These are phyloP conservation scores for Prototheca cutis DNA, from an alignment of 163 green algal species.

Conservation along the genomic window DNA sequence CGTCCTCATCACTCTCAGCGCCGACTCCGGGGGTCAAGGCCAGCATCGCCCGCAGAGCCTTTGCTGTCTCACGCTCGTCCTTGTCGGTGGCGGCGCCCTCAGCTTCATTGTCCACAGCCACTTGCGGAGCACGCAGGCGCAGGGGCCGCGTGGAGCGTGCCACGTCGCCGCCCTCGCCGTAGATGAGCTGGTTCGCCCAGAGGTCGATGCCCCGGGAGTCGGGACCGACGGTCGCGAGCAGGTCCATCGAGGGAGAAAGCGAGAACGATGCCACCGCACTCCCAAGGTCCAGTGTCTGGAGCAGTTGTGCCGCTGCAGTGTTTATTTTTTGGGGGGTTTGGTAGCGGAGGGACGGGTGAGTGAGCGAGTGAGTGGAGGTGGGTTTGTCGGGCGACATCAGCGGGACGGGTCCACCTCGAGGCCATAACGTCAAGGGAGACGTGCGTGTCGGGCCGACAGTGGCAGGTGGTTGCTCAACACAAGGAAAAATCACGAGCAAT, in stretches of 20 bases:
- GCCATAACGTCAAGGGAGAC: no score
- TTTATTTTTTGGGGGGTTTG: background rate
- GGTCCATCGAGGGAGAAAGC: conserved; percentile 63
- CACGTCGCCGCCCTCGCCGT: conserved; percentile 42
- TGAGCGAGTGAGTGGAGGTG: no score
- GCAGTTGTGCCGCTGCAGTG: conserved; percentile 17
- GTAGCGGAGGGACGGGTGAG: background rate
- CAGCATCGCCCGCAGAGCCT: background rate
- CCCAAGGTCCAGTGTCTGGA: conserved; percentile 66
- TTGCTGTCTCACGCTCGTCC: background rate
- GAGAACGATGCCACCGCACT: conserved; percentile 56
- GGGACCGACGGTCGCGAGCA: conserved; percentile 79
- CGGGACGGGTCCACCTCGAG: no score
- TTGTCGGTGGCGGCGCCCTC: background rate
- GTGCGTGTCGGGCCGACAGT: no score
- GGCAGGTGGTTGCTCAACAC: no score
- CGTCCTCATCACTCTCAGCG: no score
- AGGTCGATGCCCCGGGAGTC: conserved; percentile 80
- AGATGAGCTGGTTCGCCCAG: conserved; percentile 70
- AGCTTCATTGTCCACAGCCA: background rate
- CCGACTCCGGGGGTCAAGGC: background rate
- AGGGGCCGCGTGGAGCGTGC: no score
- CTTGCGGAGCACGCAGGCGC: background rate
- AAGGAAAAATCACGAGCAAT: background rate
- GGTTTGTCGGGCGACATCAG: no score